Evolutionary conservation across 2,329 filamentous ascomycete species (phyloP).

Genomic region (Claviceps paspali): DNA sequence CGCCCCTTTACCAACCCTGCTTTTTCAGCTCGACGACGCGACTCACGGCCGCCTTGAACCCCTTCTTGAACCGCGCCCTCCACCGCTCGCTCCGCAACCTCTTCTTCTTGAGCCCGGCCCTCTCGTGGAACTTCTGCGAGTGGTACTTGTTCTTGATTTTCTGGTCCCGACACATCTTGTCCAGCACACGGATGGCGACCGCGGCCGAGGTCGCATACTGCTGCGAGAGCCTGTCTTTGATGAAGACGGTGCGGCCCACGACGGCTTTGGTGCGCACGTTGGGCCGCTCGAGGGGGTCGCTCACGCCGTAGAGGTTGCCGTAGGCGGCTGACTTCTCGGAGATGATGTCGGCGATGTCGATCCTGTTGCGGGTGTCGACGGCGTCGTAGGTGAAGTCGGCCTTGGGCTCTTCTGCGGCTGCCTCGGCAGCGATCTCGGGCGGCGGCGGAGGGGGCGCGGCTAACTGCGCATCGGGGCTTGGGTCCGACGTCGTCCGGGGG

Average conservation of each 20-base stretch:
- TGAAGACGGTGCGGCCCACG: constrained; percentile 23
- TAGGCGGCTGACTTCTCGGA: constrained; percentile 15
- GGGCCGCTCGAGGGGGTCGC: constrained; percentile 14
- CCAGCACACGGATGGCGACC: constrained; percentile 28
- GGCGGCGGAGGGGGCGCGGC: constrained; percentile 9
- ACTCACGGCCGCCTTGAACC: constrained; percentile 48
- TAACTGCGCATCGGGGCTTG: constrained; percentile 6
- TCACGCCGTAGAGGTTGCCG: constrained; percentile 8
- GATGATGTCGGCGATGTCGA: constrained; percentile 23
- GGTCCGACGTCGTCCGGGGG: constrained; percentile 1
- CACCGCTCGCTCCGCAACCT: constrained; percentile 54
- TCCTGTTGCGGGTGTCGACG: constrained; percentile 7
- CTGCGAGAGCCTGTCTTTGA: constrained; percentile 14
- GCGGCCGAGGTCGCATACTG: constrained; percentile 24
- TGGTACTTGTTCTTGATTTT: constrained; percentile 38
- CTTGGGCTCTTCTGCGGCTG: background rate
- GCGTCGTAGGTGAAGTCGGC: constrained; percentile 6
- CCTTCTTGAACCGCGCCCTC: constrained; percentile 50
- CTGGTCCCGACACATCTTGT: constrained; percentile 32
- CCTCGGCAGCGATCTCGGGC: background rate
- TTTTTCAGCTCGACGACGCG: constrained; percentile 55
- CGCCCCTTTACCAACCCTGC: constrained; percentile 71
- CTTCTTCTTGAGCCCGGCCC: constrained; percentile 64
- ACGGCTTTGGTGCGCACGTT: constrained; percentile 19
- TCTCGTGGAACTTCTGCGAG: constrained; percentile 57